These are phyloP conservation scores for Craspedostauros australis DNA, from an alignment of 108 stramenopile species.

Conservation along the genomic window DNA sequence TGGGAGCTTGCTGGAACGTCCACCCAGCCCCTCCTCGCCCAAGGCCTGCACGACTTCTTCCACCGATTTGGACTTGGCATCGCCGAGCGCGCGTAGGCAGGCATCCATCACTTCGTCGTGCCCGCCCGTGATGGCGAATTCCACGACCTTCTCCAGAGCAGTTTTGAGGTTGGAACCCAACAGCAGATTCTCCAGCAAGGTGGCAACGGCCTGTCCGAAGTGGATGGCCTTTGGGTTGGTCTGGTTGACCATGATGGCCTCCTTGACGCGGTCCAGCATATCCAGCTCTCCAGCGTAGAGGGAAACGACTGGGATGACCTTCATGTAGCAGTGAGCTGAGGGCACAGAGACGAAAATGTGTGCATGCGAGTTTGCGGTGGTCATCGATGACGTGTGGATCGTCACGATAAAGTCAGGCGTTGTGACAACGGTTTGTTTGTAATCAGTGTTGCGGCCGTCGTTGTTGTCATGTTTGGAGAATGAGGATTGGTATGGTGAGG, in stretches of 20 bases:
- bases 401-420: no score
- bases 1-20: constrained; percentile 6
- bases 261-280: constrained; percentile 13
- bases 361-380: no score
- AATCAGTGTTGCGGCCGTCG: no score
- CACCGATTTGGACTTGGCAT: constrained; percentile 14
- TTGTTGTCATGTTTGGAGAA: no score
- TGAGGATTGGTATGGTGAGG: no score
- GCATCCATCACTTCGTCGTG: constrained; percentile 6
- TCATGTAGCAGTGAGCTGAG: constrained; percentile 1
- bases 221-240: constrained; percentile 15
- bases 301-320: constrained; percentile 12
- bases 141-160: constrained; percentile 6
- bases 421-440: no score
- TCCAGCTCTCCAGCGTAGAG: constrained; percentile 12
- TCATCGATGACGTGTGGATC: no score
- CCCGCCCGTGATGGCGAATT: neutral
- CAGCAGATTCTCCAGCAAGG: constrained; percentile 7
- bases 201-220: constrained; percentile 8
- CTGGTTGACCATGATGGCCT: constrained; percentile 13
- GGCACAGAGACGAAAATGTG: neutral
- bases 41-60: constrained; percentile 1
- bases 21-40: neutral
- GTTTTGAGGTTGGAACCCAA: constrained; percentile 7
- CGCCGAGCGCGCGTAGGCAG: constrained; percentile 4